phyloP scores from a whole-genome alignment of 2,329 filamentous ascomycete species.

The Exophiala dermatitidis region DNA sequence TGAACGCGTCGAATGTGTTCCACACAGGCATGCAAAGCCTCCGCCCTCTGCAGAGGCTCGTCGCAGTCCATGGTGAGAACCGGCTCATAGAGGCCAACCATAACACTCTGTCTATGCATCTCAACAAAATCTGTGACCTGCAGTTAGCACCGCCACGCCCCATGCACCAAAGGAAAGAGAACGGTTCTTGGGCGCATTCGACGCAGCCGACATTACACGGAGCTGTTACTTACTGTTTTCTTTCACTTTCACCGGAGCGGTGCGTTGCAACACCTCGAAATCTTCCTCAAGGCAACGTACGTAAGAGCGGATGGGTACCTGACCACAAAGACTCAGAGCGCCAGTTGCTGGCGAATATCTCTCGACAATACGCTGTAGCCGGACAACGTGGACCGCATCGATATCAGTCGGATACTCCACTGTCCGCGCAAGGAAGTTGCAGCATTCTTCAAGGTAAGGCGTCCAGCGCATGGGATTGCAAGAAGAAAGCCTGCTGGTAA shows the following conservation, averaged over 20 bases:
- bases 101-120: constrained; percentile 13
- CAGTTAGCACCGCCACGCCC: neutral
- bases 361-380: constrained; percentile 47
- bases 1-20: constrained; percentile 46
- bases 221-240: constrained; percentile 7
- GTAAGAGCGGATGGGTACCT: constrained; percentile 26
- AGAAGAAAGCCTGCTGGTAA: constrained; percentile 4
- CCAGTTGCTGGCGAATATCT: constrained; percentile 20
- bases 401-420: constrained; percentile 45
- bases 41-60: constrained; percentile 33
- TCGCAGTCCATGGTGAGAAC: constrained; percentile 34
- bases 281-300: constrained; percentile 42
- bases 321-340: constrained; percentile 11
- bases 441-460: constrained; percentile 47
- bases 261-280: constrained; percentile 30
- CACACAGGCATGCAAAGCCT: constrained; percentile 41
- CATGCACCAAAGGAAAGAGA: neutral
- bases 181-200: neutral
- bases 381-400: constrained; percentile 43
- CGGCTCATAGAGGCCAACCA: constrained; percentile 28
- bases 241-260: constrained; percentile 2
- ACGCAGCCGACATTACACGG: neutral
- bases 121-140: neutral
- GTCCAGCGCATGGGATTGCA: constrained; percentile 46
- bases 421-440: constrained; percentile 40